phyloP scores from a whole-genome alignment of 2,329 filamentous ascomycete species.

The Ophiocordyceps sinensis region DNA sequence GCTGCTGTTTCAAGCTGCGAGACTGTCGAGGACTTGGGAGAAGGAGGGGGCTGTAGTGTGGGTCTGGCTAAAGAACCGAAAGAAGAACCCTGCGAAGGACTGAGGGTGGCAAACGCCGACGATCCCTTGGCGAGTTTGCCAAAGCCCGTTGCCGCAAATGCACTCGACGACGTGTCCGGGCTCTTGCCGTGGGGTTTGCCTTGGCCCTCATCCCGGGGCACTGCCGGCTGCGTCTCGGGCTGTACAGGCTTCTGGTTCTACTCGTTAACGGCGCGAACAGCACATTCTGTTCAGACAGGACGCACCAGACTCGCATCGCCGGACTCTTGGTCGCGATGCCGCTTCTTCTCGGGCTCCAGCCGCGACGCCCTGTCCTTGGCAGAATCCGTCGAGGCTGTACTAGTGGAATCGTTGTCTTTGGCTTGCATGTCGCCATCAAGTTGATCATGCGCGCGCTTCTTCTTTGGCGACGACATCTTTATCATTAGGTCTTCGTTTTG shows the following conservation, averaged over 20 bases:
- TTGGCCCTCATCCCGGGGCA: neutral
- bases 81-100: slow-evolving; percentile 32
- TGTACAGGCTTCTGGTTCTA: too few species aligned
- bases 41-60: slow-evolving; percentile 16
- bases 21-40: slow-evolving; percentile 7
- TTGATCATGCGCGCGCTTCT: slow-evolving; percentile 49
- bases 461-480: slow-evolving; percentile 45
- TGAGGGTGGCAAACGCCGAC: slow-evolving; percentile 50
- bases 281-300: neutral
- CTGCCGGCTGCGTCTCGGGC: too few species aligned
- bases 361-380: slow-evolving; percentile 31
- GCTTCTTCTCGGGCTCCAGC: slow-evolving; percentile 50
- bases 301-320: slow-evolving; percentile 19
- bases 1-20: slow-evolving; percentile 8
- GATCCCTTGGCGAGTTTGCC: slow-evolving; percentile 48
- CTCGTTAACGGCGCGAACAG: too few species aligned
- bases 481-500: slow-evolving; percentile 28
- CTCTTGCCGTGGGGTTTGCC: slow-evolving; percentile 10
- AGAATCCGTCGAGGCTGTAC: slow-evolving; percentile 26
- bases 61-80: slow-evolving; percentile 28
- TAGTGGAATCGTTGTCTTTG: slow-evolving; percentile 27
- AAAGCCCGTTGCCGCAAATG: slow-evolving; percentile 56
- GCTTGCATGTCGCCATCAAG: slow-evolving; percentile 33
- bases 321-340: slow-evolving; percentile 37
- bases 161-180: slow-evolving; percentile 35